Evolutionary conservation across 305 asterid genomes (phyloP).

Genomic region (Fraxinus platypoda): DNA sequence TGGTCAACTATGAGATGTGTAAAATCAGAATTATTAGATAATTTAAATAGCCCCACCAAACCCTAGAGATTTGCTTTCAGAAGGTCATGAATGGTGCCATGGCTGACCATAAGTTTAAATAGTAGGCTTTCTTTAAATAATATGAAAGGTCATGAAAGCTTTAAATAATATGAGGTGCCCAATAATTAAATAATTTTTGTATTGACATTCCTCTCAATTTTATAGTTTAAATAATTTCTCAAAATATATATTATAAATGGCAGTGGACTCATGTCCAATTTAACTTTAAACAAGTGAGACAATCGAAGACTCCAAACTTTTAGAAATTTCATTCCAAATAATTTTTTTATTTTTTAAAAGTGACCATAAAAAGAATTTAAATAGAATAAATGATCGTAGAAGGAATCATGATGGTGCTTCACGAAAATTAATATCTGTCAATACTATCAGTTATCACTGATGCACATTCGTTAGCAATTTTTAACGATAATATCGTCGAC

Average conservation of each 20-base stretch:
- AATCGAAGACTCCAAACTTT: neutral
- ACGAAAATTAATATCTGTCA: too few species aligned
- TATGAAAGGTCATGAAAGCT: too few species aligned
- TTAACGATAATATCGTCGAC: neutral
- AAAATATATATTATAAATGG: too few species aligned
- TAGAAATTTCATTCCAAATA: neutral
- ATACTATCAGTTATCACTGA: neutral
- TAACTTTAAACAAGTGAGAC: neutral
- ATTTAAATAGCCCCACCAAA: slow-evolving; percentile 27
- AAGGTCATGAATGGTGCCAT: neutral
- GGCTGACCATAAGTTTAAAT: neutral
- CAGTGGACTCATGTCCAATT: neutral
- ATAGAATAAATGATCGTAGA: neutral
- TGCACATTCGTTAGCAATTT: neutral
- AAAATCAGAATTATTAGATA: slow-evolving; percentile 18
- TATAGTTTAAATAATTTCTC: neutral
- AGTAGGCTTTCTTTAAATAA: too few species aligned
- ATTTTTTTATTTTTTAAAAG: too few species aligned
- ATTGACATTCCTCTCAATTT: too few species aligned
- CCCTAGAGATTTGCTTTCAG: neutral
- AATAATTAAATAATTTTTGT: too few species aligned
- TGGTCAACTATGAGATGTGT: slow-evolving; percentile 30
- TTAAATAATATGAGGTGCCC: neutral
- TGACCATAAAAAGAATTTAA: neutral
- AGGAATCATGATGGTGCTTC: neutral